A percentile compares a stretch with the other conserved stretches of the same genome.
Evolutionary conservation across 768 basidiomycete species (phyloP).

Genomic region (Jaapia argillacea): DNA sequence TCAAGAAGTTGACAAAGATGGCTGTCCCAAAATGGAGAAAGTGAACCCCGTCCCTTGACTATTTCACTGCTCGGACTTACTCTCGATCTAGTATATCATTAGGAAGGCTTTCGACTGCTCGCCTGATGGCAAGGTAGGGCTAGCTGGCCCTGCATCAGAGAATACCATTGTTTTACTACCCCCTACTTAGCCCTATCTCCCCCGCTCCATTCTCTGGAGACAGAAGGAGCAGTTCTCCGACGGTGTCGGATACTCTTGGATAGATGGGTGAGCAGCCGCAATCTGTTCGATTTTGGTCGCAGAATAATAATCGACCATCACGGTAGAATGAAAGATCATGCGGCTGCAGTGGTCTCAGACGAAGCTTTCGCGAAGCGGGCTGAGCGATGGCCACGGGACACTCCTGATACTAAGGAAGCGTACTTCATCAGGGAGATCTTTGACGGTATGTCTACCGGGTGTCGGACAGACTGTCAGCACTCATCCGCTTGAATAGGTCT

Average conservation of each 20-base stretch:
- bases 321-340: constrained; percentile 81
- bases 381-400: constrained; percentile 68
- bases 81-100: constrained; percentile 68
- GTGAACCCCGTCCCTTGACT: constrained; percentile 24
- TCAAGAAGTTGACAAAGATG: constrained; percentile 76
- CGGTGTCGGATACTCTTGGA: constrained; percentile 98
- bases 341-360: constrained; percentile 67
- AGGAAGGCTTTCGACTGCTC: constrained; percentile 91
- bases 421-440: constrained; percentile 91
- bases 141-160: not conserved
- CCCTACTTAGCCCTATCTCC: constrained; percentile 73
- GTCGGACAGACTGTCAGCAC: not conserved
- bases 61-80: not conserved
- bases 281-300: not conserved
- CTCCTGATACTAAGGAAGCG: constrained; percentile 95
- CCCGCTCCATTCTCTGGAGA: constrained; percentile 90
- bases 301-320: constrained; percentile 1
- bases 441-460: constrained; percentile 38
- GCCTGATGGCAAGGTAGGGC: constrained; percentile 59
- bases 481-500: constrained; percentile 35
- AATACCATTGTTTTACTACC: not conserved
- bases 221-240: constrained; percentile 99
- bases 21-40: constrained; percentile 93
- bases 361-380: constrained; percentile 64
- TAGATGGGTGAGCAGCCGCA: constrained; percentile 62